Percentiles rank a stretch among this genome's conserved stretches.
phyloP scores from a whole-genome alignment of 495 filamentous ascomycete species.

The Penicillium salamii region DNA sequence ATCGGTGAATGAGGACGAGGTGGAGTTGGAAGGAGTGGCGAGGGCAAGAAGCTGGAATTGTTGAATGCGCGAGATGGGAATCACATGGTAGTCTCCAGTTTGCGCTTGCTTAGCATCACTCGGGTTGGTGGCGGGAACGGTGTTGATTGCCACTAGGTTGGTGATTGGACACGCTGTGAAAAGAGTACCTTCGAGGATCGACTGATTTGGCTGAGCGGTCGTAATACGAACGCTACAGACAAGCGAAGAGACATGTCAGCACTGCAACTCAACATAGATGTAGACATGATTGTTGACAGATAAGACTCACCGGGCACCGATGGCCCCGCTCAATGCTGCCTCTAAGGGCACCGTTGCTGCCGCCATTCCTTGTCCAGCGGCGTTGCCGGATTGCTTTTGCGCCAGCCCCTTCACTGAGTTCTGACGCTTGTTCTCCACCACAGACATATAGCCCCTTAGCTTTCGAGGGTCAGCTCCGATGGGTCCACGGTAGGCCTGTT shows the following conservation, averaged over 20 bases:
- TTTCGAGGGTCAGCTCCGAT: neutral
- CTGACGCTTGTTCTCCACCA: constrained; percentile 51
- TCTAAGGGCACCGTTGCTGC: constrained; percentile 45
- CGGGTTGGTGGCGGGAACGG: constrained; percentile 30
- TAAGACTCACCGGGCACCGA: constrained; percentile 49
- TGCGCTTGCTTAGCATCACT: constrained; percentile 38
- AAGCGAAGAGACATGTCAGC: constrained; percentile 1
- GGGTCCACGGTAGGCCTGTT: neutral
- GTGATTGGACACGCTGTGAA: constrained; percentile 67
- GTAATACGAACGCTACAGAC: constrained; percentile 56
- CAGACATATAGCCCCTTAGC: constrained; percentile 10
- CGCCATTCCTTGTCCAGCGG: constrained; percentile 34
- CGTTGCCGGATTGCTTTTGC: constrained; percentile 23
- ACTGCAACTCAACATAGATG: neutral
- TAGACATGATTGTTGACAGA: neutral
- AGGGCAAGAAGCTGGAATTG: constrained; percentile 59
- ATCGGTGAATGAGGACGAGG: constrained; percentile 41
- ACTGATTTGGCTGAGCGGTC: constrained; percentile 48
- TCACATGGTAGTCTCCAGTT: constrained; percentile 59
- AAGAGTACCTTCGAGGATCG: constrained; percentile 60
- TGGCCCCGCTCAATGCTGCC: constrained; percentile 46
- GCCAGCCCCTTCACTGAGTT: constrained; percentile 37
- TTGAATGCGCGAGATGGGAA: constrained; percentile 63
- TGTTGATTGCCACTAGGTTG: constrained; percentile 63
- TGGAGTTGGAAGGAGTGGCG: constrained; percentile 52